Base-by-base conservation (phyloP, 495 filamentous ascomycete genomes). In the Cudoniella acicularis region DNA sequence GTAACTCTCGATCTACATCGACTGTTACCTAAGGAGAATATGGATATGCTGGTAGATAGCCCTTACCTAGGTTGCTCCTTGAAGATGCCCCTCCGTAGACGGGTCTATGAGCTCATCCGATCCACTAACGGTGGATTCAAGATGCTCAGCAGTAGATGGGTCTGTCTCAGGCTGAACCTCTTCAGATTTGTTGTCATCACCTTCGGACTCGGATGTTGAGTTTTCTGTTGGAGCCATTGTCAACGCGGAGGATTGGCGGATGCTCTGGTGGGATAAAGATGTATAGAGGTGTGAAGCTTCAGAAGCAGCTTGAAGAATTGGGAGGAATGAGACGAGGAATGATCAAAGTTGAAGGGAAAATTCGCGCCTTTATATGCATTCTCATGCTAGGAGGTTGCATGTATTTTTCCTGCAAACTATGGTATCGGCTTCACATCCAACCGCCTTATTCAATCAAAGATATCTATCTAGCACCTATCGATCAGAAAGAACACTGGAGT, bases 361-460 rank as follows among this genome's bases (percentile, higher is more conserved):
- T 36, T 36, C 30, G 6, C 13, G 13, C 30, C 30, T 13, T 36
- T 36, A 36, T n/a, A n/a, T n/a, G n/a, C n/a, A n/a, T n/a, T n/a
- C n/a, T n/a, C n/a, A n/a, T n/a, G n/a, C n/a, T 36, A 50, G 48
- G 22, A 24, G 48, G 48, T 50, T n/a, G 48, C 22, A 50, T 50
- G 24, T 50, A 4, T 36, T 22, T 50, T 21, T 21, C 24, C 13
- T 21, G 24, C 9, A 11, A 50, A 22, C 20, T 21, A 8, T 8
- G 9, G 22, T 21, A n/a, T 50, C 22, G 21, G 21, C 48, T 50
- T 50, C 30, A 6, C 30, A 24, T 50, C 24, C 21, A 50, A 50
- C 48, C 48, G 48, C 24, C 48, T 50, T 50, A 50, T 50, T 50
- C 48, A 22, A 50, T 50, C 48, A 21, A 50, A 50, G 48, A 50